Conservation (phyloP, 306 rosid species). For the Adenanthera pavonina region DNA sequence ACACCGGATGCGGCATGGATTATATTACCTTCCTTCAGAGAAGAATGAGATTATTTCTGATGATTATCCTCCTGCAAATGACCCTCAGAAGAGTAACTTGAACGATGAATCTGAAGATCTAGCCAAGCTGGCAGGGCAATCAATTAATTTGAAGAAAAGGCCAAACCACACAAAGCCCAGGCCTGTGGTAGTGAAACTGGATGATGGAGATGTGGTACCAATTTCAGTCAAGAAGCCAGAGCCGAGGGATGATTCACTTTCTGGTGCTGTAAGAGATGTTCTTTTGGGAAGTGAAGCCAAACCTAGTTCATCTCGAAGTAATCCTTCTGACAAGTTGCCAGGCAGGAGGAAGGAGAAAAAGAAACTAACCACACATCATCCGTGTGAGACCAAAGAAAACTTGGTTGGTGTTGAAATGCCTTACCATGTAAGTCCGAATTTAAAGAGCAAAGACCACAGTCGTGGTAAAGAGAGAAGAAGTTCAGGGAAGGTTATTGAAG, state of each 20-base stretch:
- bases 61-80: constrained; percentile 89
- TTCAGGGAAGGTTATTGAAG: constrained; percentile 56
- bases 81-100: constrained; percentile 46
- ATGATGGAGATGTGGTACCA: constrained; percentile 70
- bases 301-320: constrained; percentile 48
- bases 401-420: constrained; percentile 56
- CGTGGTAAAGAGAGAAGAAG: constrained; percentile 65
- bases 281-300: constrained; percentile 63
- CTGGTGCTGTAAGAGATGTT: constrained; percentile 71
- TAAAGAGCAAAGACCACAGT: constrained; percentile 60
- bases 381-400: constrained; percentile 62
- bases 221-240: constrained; percentile 54
- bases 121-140: constrained; percentile 74
- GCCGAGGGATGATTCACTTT: constrained; percentile 64
- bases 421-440: constrained; percentile 53
- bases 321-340: constrained; percentile 53
- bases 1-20: constrained; percentile 89
- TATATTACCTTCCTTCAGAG: constrained; percentile 86
- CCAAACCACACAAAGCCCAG: constrained; percentile 75
- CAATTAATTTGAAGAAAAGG: constrained; percentile 72
- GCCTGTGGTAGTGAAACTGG: constrained; percentile 90
- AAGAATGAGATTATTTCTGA: constrained; percentile 55
- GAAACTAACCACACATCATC: constrained; percentile 49
- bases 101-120: constrained; percentile 67
- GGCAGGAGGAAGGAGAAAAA: constrained; percentile 72